Percentiles rank a stretch among this genome's conserved stretches.
phyloP scores from a whole-genome alignment of 2,329 filamentous ascomycete genomes.

The Colletotrichum falcatum region DNA sequence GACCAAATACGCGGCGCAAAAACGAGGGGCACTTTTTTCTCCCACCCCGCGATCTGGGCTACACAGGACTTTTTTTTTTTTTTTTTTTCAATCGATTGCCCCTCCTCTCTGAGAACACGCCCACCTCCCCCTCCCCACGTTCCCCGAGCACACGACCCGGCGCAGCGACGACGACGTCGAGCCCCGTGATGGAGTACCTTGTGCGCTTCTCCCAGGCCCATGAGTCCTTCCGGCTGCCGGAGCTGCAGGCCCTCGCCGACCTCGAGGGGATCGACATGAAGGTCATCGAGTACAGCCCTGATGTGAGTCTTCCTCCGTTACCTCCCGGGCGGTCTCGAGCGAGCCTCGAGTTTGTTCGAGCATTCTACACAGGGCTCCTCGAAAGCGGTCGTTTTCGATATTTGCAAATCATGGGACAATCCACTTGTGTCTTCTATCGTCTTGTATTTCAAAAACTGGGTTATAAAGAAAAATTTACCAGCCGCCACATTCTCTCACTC shows the following conservation, averaged over 20 bases:
- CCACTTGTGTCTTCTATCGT: not conserved
- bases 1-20: not conserved
- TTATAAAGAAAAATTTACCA: not conserved
- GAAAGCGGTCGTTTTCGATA: not conserved
- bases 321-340: not conserved
- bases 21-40: constrained; percentile 34
- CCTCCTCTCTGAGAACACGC: constrained; percentile 4
- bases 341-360: not conserved
- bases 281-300: constrained; percentile 78
- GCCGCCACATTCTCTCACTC: not conserved
- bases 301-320: constrained; percentile 65
- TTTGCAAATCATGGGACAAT: not conserved
- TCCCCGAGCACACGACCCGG: not conserved
- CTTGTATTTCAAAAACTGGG: not conserved
- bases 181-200: constrained; percentile 75
- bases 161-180: not conserved
- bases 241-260: constrained; percentile 83
- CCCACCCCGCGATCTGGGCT: constrained; percentile 27
- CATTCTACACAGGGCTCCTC: too few species aligned
- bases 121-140: not conserved
- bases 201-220: constrained; percentile 91
- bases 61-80: constrained; percentile 16
- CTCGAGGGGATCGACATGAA: constrained; percentile 75
- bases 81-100: constrained; percentile 5
- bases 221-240: constrained; percentile 88